Conservation (phyloP, 2,329 filamentous ascomycete species). For the Claviceps monticola region DNA sequence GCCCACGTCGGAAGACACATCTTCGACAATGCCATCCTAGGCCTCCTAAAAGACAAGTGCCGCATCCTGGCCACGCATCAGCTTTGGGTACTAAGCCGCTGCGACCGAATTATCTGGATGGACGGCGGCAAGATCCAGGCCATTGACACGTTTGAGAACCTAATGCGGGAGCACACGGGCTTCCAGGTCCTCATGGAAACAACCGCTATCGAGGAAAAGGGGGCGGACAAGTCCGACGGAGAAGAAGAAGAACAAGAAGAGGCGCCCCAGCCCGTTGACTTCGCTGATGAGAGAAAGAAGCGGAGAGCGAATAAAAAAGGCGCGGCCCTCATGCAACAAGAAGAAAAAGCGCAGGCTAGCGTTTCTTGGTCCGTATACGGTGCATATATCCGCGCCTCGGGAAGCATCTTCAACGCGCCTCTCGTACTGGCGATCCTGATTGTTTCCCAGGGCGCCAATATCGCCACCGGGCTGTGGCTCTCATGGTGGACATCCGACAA, state of each 20-base stretch:
- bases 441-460: conserved; percentile 69
- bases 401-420: conserved; percentile 54
- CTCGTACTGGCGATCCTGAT: conserved; percentile 50
- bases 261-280: conserved; percentile 26
- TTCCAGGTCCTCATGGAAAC: conserved; percentile 80
- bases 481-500: conserved; percentile 84
- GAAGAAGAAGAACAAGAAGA: conserved; percentile 18
- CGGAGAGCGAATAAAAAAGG: conserved; percentile 45
- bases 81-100: conserved; percentile 79
- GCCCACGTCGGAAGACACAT: conserved; percentile 61
- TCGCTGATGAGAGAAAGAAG: conserved; percentile 21
- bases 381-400: conserved; percentile 64
- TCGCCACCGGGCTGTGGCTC: conserved; percentile 80
- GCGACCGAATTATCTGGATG: conserved; percentile 89
- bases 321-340: conserved; percentile 55
- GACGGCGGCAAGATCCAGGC: conserved; percentile 73
- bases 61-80: conserved; percentile 90
- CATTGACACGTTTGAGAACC: conserved; percentile 76
- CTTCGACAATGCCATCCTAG: conserved; percentile 88
- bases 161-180: conserved; percentile 64
- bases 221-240: conserved; percentile 30
- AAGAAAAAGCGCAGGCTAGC: conserved; percentile 57
- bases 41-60: conserved; percentile 77
- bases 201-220: conserved; percentile 55
- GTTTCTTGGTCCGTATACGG: conserved; percentile 71